Percentiles rank a stretch among this genome's conserved stretches.
These are phyloP conservation scores for Asterella californica DNA, from an alignment of 225 moss, liverwort and hornwort species.

Conservation along the genomic window DNA sequence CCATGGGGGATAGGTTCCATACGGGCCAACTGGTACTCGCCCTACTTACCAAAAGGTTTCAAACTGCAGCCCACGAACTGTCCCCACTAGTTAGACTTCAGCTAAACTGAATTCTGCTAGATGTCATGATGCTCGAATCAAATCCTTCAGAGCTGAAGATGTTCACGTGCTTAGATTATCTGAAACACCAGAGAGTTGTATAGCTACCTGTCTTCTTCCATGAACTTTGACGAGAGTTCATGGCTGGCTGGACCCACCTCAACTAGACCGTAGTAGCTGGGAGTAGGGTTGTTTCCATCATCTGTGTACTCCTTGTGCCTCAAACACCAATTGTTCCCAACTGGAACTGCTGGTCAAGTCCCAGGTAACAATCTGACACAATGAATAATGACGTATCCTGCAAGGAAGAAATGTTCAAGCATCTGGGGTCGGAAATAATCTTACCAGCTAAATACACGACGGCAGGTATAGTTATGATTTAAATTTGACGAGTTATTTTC, in stretches of 20 bases:
- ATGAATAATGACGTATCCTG: conserved; percentile 40
- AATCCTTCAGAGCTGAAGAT: neutral
- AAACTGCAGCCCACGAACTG: neutral
- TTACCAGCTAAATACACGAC: neutral
- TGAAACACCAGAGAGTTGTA: neutral
- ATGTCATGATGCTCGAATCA: neutral
- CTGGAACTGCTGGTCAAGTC: conserved; percentile 39
- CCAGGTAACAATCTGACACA: conserved; percentile 54
- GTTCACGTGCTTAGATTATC: neutral
- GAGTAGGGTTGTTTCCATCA: neutral
- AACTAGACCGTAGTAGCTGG: neutral
- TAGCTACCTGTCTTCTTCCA: neutral
- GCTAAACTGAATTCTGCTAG: neutral
- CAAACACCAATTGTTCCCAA: conserved; percentile 25
- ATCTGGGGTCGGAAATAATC: neutral
- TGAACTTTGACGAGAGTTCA: neutral
- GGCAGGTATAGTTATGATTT: neutral
- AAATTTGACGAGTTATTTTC: neutral
- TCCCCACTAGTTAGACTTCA: neutral
- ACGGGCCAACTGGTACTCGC: neutral
- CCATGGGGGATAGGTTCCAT: neutral
- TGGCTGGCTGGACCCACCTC: neutral
- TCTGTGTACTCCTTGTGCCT: neutral
- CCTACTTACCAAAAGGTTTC: neutral
- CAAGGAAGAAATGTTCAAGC: neutral